Conservation (phyloP, 495 filamentous ascomycete genomes). For the Aspergillus carlsbadensis region DNA sequence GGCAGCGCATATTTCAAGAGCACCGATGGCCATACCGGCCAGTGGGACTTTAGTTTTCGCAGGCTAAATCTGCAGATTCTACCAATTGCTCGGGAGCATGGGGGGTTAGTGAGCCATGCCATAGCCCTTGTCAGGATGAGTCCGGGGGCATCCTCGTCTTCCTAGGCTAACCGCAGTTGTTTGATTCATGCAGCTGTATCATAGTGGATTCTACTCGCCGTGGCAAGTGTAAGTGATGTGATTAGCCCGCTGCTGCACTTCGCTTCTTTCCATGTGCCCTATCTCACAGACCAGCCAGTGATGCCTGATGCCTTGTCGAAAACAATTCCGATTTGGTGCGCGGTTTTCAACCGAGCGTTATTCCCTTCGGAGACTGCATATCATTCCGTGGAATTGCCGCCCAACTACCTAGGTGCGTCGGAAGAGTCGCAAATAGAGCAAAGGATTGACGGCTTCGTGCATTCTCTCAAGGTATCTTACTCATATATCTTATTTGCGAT, state of each 20-base stretch:
- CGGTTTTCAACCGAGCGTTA: slow-evolving; percentile 75
- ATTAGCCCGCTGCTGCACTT: slow-evolving; percentile 12
- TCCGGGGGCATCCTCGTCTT: not conserved
- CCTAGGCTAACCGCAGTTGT: slow-evolving; percentile 5
- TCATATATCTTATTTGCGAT: too few relatives aligned
- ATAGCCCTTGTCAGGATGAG: not conserved
- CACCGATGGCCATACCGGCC: slow-evolving; percentile 87
- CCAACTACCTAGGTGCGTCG: slow-evolving; percentile 63
- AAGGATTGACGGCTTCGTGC: slow-evolving; percentile 64
- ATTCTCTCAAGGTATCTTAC: slow-evolving; percentile 51
- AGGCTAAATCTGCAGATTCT: slow-evolving; percentile 83
- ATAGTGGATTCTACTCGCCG: slow-evolving; percentile 93
- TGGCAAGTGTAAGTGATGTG: slow-evolving; percentile 67
- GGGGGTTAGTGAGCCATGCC: slow-evolving; percentile 55
- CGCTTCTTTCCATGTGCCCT: slow-evolving; percentile 8
- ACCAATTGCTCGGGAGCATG: slow-evolving; percentile 53
- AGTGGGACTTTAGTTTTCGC: slow-evolving; percentile 85
- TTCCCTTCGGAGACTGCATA: slow-evolving; percentile 57
- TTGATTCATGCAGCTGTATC: slow-evolving; percentile 62
- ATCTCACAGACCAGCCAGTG: slow-evolving; percentile 41
- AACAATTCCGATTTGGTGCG: slow-evolving; percentile 91
- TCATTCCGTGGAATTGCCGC: slow-evolving; percentile 62
- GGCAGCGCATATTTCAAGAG: slow-evolving; percentile 94
- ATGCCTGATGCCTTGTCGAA: slow-evolving; percentile 94
- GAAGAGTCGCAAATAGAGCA: slow-evolving; percentile 79